A percentile compares a stretch with the other conserved stretches of the same genome.
These are phyloP conservation scores for Hypoxylon subgilvum DNA, from an alignment of 495 filamentous ascomycete genomes.

Conservation along the genomic window DNA sequence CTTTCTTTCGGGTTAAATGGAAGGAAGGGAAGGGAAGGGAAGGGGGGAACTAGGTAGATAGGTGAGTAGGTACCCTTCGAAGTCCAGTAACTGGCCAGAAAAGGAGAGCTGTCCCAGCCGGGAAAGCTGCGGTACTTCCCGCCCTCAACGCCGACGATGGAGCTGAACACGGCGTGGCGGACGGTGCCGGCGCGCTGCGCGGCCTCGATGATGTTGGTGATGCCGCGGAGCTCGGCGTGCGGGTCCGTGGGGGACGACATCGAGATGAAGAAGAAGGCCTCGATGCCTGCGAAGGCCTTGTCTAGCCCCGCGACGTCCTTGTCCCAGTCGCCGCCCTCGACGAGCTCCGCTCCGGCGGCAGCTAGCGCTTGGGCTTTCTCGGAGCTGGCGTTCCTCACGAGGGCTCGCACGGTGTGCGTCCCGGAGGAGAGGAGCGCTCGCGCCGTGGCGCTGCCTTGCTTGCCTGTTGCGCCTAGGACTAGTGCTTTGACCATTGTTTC, in stretches of 20 bases:
- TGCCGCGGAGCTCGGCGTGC: constrained; percentile 48
- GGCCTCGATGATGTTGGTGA: constrained; percentile 64
- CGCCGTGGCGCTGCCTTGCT: constrained; percentile 69
- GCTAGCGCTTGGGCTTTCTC: constrained; percentile 58
- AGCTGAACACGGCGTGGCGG: constrained; percentile 66
- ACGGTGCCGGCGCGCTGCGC: constrained; percentile 52
- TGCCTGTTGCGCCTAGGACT: constrained; percentile 71
- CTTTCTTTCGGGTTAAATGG: too few relatives aligned
- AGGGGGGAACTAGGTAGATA: background rate
- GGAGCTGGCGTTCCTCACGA: constrained; percentile 66
- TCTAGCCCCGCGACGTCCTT: constrained; percentile 55
- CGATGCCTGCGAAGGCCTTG: constrained; percentile 50
- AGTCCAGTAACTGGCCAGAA: constrained; percentile 11
- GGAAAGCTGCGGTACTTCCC: background rate
- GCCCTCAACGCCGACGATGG: constrained; percentile 60
- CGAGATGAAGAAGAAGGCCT: constrained; percentile 57
- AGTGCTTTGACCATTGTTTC: constrained; percentile 50
- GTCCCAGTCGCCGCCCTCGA: constrained; percentile 57
- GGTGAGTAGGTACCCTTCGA: constrained; percentile 20
- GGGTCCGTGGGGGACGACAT: constrained; percentile 34
- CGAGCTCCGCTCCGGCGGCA: constrained; percentile 49
- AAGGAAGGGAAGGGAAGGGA: background rate
- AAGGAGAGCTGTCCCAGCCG: constrained; percentile 2
- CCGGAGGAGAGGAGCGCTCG: constrained; percentile 55
- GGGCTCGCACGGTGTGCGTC: constrained; percentile 67